These are phyloP conservation scores for Cryptococcus depauperatus DNA, from an alignment of 1,284 basidiomycete genomes.

Conservation along the genomic window DNA sequence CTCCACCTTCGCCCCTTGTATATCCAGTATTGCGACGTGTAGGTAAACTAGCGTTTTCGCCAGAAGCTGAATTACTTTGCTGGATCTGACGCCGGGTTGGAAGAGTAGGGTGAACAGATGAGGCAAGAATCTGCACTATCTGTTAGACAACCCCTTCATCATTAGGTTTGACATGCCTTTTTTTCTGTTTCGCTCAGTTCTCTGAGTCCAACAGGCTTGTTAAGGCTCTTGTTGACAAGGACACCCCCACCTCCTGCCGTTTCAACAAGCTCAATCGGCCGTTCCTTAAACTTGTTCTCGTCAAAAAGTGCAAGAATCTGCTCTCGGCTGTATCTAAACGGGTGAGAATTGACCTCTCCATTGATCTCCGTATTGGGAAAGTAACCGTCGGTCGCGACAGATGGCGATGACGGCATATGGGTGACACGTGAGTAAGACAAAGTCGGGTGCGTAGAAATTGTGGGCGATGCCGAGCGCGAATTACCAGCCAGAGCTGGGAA, in stretches of 20 bases:
- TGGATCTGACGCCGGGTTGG: slow-evolving; percentile 21
- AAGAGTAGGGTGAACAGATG: slow-evolving; percentile 32
- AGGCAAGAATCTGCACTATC: slow-evolving; percentile 27
- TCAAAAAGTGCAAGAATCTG: slow-evolving; percentile 76
- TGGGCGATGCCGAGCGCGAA: slow-evolving; percentile 22
- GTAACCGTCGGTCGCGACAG: slow-evolving; percentile 45
- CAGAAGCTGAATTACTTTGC: slow-evolving; percentile 8
- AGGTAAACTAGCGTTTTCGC: slow-evolving; percentile 11
- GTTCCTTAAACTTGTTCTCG: slow-evolving; percentile 61
- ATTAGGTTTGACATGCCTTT: slow-evolving; percentile 55
- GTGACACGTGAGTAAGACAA: slow-evolving; percentile 58
- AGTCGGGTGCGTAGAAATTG: slow-evolving; percentile 35
- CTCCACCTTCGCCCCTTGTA: slow-evolving; percentile 18
- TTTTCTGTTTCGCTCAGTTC: slow-evolving; percentile 76
- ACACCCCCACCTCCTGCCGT: slow-evolving; percentile 65
- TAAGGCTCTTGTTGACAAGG: slow-evolving; percentile 65
- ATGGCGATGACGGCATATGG: slow-evolving; percentile 47
- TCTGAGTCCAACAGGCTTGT: slow-evolving; percentile 64
- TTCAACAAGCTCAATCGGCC: slow-evolving; percentile 64
- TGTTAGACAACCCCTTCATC: not conserved
- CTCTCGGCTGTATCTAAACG: slow-evolving; percentile 78
- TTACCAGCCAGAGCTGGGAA: slow-evolving; percentile 37
- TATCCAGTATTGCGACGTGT: slow-evolving; percentile 16
- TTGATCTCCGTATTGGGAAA: slow-evolving; percentile 49
- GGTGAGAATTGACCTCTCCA: slow-evolving; percentile 44